Conservation (phyloP, 305 asterid genomes). For the Fraxinus dipetala region DNA sequence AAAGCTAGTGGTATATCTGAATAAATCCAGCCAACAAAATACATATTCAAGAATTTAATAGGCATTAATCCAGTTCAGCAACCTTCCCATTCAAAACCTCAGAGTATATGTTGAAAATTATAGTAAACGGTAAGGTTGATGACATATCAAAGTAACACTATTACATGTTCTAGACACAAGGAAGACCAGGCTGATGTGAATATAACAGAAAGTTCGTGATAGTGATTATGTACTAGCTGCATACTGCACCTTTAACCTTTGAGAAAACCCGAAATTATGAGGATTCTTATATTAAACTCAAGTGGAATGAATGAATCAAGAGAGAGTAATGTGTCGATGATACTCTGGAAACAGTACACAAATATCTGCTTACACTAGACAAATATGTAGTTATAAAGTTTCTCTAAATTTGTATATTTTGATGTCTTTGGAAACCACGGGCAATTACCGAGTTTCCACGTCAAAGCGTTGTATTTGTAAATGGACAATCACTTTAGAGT, state of each 20-base stretch:
- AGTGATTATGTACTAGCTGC: neutral
- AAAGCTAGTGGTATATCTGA: neutral
- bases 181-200: neutral
- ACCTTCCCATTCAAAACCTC: conserved; percentile 17
- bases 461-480: conserved; percentile 14
- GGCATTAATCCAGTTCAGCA: conserved; percentile 13
- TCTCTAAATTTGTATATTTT: conserved; percentile 4
- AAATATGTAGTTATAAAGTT: neutral
- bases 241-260: conserved; percentile 1
- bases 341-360: neutral
- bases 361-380: neutral
- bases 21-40: neutral
- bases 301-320: neutral
- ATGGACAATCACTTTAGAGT: neutral
- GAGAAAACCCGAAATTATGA: neutral
- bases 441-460: conserved; percentile 10
- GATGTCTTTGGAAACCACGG: neutral
- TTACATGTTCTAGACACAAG: neutral
- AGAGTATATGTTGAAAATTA: neutral
- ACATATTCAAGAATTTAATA: neutral
- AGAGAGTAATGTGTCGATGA: neutral
- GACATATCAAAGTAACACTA: neutral
- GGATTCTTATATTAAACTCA: neutral
- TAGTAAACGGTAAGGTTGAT: neutral
- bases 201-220: neutral